phyloP scores from a whole-genome alignment of 805 yeast species.

The Yarrowia sp. region DNA sequence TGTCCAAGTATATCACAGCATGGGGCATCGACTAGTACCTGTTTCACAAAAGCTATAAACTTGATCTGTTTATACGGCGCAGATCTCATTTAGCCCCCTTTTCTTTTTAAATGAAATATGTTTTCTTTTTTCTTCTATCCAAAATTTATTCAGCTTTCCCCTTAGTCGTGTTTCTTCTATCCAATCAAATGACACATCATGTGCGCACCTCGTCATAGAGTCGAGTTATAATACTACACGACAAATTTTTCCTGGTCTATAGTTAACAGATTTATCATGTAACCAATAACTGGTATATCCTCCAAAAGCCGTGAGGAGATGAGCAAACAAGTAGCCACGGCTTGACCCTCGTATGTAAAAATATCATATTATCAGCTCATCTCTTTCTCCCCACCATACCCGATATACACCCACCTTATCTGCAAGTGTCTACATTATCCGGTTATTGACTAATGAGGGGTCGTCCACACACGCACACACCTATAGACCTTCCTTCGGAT shows the following conservation, averaged over 20 bases:
- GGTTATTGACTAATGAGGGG: conserved; percentile 19
- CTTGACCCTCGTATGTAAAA: no score
- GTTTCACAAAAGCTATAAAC: no score
- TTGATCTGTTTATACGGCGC: no score
- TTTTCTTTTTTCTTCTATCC: no score
- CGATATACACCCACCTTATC: not conserved
- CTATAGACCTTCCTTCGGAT: conserved; percentile 3
- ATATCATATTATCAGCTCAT: no score
- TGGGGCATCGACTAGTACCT: no score
- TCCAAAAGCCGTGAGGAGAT: not conserved
- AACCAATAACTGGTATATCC: not conserved
- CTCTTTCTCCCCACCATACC: not conserved
- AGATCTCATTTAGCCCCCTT: not conserved
- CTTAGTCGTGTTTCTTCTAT: not conserved
- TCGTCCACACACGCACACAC: not conserved
- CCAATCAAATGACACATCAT: not conserved
- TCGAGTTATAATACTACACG: not conserved
- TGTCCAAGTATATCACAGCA: no score
- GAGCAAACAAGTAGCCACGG: no score
- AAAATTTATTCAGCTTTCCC: not conserved
- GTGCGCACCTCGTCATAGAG: not conserved
- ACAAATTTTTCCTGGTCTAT: not conserved
- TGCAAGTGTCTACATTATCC: not conserved
- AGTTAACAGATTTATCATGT: not conserved
- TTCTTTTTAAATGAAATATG: no score